Evolutionary conservation across 108 stramenopile genomes (phyloP).

Genomic region (Skeletonema marinoi): DNA sequence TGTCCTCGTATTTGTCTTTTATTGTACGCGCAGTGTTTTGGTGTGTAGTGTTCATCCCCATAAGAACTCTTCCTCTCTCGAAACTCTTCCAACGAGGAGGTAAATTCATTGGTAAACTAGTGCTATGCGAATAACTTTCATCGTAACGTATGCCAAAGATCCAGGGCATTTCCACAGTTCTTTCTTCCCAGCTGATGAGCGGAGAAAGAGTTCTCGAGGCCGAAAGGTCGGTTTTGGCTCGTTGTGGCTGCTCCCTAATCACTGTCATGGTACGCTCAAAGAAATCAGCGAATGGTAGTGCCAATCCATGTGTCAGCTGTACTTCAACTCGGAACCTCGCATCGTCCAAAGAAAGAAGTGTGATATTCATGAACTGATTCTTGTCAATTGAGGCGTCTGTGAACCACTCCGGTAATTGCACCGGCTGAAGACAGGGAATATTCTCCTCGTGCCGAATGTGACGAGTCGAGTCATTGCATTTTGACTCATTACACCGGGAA

Average conservation of each 20-base stretch:
- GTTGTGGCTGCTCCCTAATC: constrained; percentile 33
- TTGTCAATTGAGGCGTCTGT: constrained; percentile 47
- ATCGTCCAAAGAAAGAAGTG: constrained; percentile 79
- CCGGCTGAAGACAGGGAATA: constrained; percentile 70
- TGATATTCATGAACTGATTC: constrained; percentile 64
- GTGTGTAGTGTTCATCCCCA: constrained; percentile 61
- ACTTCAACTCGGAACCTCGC: constrained; percentile 71
- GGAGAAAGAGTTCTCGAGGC: constrained; percentile 57
- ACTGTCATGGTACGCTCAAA: constrained; percentile 72
- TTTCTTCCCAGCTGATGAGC: constrained; percentile 67
- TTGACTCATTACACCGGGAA: constrained; percentile 58
- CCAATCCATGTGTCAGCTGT: constrained; percentile 78
- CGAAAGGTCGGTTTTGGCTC: constrained; percentile 28
- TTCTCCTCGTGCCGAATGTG: constrained; percentile 55
- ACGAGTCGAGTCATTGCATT: constrained; percentile 49
- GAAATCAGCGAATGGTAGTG: constrained; percentile 51
- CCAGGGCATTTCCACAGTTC: constrained; percentile 36
- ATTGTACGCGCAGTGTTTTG: constrained; percentile 27
- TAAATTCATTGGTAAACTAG: constrained; percentile 73
- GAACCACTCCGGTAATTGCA: constrained; percentile 74
- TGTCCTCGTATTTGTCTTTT: constrained; percentile 26
- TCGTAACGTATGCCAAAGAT: constrained; percentile 48
- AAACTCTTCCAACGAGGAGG: constrained; percentile 76
- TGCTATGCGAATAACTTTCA: constrained; percentile 14
- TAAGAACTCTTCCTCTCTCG: constrained; percentile 73